phyloP scores from a whole-genome alignment of 176 grass and related monocot genomes.

The Tillandsia fasciculata region DNA sequence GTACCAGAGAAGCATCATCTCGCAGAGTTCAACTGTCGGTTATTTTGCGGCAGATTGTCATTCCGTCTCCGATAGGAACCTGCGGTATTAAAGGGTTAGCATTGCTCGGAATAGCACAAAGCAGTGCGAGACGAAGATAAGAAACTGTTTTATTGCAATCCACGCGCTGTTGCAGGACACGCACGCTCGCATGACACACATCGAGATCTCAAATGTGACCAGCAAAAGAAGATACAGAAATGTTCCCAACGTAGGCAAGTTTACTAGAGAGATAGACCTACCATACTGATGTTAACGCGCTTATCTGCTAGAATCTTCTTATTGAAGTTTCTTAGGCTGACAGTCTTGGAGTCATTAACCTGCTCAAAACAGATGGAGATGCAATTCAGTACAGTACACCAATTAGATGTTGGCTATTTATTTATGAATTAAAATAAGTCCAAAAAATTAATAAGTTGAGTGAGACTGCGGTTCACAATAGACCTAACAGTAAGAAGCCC shows the following conservation, averaged over 20 bases:
- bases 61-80: conserved; percentile 91
- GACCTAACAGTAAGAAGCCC: too few species aligned
- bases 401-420: neutral
- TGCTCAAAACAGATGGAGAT: conserved; percentile 22
- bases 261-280: conserved; percentile 19
- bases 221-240: too few species aligned
- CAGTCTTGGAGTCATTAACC: conserved; percentile 73
- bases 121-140: too few species aligned
- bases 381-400: conserved; percentile 8
- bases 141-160: too few species aligned
- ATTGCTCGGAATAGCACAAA: too few species aligned
- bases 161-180: too few species aligned
- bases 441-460: too few species aligned
- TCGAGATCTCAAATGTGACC: too few species aligned
- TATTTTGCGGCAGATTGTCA: conserved; percentile 88
- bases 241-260: too few species aligned
- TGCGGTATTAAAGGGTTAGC: conserved; percentile 6
- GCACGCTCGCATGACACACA: too few species aligned
- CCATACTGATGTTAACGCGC: conserved; percentile 75
- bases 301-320: conserved; percentile 82
- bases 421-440: too few species aligned
- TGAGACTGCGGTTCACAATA: too few species aligned
- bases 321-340: conserved; percentile 92
- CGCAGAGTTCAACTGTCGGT: conserved; percentile 30
- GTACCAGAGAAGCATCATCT: neutral